Conservation (phyloP, 2,329 filamentous ascomycete genomes). For the Ciborinia camelliae region DNA sequence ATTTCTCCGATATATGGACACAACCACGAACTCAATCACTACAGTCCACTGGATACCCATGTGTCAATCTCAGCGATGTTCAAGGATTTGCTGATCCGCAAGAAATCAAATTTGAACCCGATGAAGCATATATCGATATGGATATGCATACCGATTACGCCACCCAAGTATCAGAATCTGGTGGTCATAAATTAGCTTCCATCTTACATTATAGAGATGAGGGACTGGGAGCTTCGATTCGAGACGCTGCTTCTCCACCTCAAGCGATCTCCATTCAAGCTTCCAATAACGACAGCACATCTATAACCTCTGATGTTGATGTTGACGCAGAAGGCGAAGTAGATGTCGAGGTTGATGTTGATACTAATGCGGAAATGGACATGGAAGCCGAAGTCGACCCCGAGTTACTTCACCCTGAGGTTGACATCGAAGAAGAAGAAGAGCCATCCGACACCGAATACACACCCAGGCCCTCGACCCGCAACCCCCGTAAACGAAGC, state of each 20-base stretch:
- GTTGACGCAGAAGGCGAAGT: constrained; percentile 20
- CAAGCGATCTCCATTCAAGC: background rate
- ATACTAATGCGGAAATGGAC: background rate
- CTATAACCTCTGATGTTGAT: constrained; percentile 24
- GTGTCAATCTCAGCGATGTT: constrained; percentile 34
- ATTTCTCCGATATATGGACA: constrained; percentile 16
- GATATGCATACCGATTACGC: constrained; percentile 19
- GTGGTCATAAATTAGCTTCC: background rate
- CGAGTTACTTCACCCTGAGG: background rate
- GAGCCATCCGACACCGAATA: constrained; percentile 30
- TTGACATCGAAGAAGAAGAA: constrained; percentile 23
- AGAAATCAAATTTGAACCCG: constrained; percentile 24
- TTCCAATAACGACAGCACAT: constrained; percentile 19
- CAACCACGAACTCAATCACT: constrained; percentile 1
- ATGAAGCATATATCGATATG: constrained; percentile 26
- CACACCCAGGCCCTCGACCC: constrained; percentile 22
- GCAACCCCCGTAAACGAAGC: constrained; percentile 26
- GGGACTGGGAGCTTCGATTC: constrained; percentile 31
- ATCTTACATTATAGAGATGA: constrained; percentile 25
- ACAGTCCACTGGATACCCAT: constrained; percentile 14
- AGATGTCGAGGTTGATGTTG: constrained; percentile 21
- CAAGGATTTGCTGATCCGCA: constrained; percentile 31
- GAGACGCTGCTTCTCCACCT: constrained; percentile 27
- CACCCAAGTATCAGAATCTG: background rate
- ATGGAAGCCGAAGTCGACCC: background rate